phyloP scores from a whole-genome alignment of 495 filamentous ascomycete species.

The Thozetella sp. region DNA sequence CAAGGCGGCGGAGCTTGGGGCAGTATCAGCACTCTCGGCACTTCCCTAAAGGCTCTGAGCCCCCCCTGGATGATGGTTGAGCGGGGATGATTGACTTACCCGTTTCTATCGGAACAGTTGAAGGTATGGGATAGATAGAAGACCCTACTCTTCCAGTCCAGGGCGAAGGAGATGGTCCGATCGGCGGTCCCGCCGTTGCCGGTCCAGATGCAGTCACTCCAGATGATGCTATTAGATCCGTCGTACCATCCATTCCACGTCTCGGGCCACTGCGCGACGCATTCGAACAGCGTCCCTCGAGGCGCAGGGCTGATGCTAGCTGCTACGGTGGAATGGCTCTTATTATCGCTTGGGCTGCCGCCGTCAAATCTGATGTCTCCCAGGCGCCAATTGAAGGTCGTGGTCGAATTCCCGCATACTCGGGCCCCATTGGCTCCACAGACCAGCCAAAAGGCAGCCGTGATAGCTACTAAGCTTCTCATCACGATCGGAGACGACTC shows the following conservation, averaged over 20 bases:
- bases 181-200: slow-evolving; percentile 32
- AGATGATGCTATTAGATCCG: slow-evolving; percentile 31
- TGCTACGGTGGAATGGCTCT: slow-evolving; percentile 31
- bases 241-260: slow-evolving; percentile 34
- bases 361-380: slow-evolving; percentile 35
- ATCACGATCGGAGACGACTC: too few relatives aligned
- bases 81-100: slow-evolving; percentile 21
- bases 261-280: slow-evolving; percentile 37
- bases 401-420: slow-evolving; percentile 20
- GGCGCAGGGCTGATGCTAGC: slow-evolving; percentile 26
- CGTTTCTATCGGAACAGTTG: slow-evolving; percentile 30
- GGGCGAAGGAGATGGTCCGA: slow-evolving; percentile 32
- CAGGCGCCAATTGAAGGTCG: slow-evolving; percentile 26
- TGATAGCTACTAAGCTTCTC: slow-evolving; percentile 8
- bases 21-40: neutral
- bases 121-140: slow-evolving; percentile 39
- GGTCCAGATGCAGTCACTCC: slow-evolving; percentile 43
- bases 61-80: neutral
- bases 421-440: slow-evolving; percentile 17
- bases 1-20: slow-evolving; percentile 24
- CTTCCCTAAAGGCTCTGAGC: slow-evolving; percentile 1
- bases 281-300: slow-evolving; percentile 33
- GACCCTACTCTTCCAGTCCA: slow-evolving; percentile 36
- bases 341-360: slow-evolving; percentile 23
- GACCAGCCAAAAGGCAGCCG: slow-evolving; percentile 14